Percentiles rank a stretch among this genome's conserved stretches.
Conservation (phyloP, 2,329 filamentous ascomycete genomes). For the Corinectria fuckeliana region DNA sequence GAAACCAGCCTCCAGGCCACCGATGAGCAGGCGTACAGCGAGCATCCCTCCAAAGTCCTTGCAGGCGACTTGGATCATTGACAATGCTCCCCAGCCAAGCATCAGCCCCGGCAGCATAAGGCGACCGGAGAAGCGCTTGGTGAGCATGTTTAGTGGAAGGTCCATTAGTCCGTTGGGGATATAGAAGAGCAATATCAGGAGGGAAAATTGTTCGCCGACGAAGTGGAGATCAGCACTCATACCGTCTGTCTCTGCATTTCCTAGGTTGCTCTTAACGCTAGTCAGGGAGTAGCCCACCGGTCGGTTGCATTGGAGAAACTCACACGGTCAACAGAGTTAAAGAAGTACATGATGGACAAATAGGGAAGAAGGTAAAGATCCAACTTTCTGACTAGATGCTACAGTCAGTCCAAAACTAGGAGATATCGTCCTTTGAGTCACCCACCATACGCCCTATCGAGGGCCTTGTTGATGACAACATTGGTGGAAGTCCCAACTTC, state of each 20-base stretch:
- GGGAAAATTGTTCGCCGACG: constrained; percentile 49
- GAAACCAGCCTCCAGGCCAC: constrained; percentile 55
- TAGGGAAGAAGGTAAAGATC: constrained; percentile 52
- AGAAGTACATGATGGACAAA: constrained; percentile 46
- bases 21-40: constrained; percentile 50
- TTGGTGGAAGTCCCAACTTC: constrained; percentile 6
- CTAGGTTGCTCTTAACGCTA: constrained; percentile 48
- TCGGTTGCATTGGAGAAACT: background rate
- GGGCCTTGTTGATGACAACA: constrained; percentile 12
- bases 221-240: constrained; percentile 47
- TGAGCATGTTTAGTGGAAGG: constrained; percentile 55
- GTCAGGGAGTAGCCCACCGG: background rate
- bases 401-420: background rate
- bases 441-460: constrained; percentile 11
- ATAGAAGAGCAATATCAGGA: constrained; percentile 57
- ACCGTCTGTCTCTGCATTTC: constrained; percentile 58
- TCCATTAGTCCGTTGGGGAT: constrained; percentile 57
- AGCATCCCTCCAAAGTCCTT: constrained; percentile 55
- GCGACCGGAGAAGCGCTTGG: constrained; percentile 50
- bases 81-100: constrained; percentile 52
- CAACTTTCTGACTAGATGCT: constrained; percentile 43
- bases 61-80: constrained; percentile 51
- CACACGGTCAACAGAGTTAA: constrained; percentile 30
- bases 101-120: constrained; percentile 46
- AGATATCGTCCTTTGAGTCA: rapidly evolving